Base-by-base conservation (phyloP, 2,329 filamentous ascomycete species). In the Mollisia scopiformis region DNA sequence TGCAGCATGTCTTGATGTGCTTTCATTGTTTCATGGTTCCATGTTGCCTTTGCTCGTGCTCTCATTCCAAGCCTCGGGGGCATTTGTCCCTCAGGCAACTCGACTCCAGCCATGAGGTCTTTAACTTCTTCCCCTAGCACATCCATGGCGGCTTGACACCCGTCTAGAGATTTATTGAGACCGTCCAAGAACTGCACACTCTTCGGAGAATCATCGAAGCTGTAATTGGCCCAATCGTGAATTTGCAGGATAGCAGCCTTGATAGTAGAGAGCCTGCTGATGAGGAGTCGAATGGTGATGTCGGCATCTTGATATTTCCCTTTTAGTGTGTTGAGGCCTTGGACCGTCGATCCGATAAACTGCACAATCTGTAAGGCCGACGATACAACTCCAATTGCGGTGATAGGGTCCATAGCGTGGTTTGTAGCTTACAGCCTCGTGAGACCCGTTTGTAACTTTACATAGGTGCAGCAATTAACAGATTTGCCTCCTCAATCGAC, bases 121-220 rank as follows among this genome's bases (percentile, higher is more conserved):
- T 57, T 51, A n/a, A 76, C 72, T 57, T 76, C 72, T 19, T 72
- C 70, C 3, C 68, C 68, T n/a, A 77, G 65, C 23, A 73, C 70
- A 55, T 75, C 72, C 72, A 77, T 75, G 50, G 74, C 69, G 7
- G 70, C 68, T 27, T 68, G 68, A 56, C 75, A 76, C 30, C 75
- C 74, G 23, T 74, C 72, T 30, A 76, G 67, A 7, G 75, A 71
- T 39, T 75, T 69, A 31, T 72, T 62, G 56, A 77, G 62, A 7
- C 70, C 71, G 31, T 71, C 62, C 31, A 70, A 61, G 49, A 73
- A 72, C 28, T 73, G 69, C 5, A 63, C 62, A 41, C 72, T 67
- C 30, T 69, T 66, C 1, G 69, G 59, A 21, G 68, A 57, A 33
- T 56, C 49, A n/a, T 52, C 27, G 14, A 51, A 61, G 56, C 58